These are phyloP conservation scores for Neurospora pannonica DNA, from an alignment of 495 filamentous ascomycete genomes.

Conservation along the genomic window DNA sequence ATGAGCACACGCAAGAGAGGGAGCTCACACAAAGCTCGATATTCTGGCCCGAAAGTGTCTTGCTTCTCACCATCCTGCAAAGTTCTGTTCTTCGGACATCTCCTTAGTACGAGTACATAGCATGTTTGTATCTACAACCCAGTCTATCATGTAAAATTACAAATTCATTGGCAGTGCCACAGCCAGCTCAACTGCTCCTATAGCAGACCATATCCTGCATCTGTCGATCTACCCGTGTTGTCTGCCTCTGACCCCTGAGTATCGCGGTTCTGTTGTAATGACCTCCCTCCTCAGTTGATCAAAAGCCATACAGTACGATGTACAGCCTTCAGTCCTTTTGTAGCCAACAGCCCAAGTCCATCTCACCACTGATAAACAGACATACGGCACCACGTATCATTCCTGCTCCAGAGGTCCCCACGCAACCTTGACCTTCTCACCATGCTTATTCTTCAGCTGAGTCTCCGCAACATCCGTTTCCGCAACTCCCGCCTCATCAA, in stretches of 20 bases:
- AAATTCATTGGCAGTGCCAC: not conserved
- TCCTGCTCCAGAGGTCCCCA: slow-evolving; percentile 19
- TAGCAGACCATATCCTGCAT: not conserved
- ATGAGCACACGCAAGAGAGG: not conserved
- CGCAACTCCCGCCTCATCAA: slow-evolving; percentile 25
- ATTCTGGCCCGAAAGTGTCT: not conserved
- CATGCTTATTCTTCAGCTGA: slow-evolving; percentile 37
- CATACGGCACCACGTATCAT: not conserved
- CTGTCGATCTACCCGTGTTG: not conserved
- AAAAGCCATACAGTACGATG: not conserved
- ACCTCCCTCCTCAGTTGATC: not conserved
- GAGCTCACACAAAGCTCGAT: not conserved
- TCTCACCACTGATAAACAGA: not conserved
- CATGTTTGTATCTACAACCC: not conserved
- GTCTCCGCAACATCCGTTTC: slow-evolving; percentile 1
- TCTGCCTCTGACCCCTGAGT: not conserved
- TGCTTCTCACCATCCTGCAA: not conserved
- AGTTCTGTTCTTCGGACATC: not conserved
- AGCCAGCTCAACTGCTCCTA: not conserved
- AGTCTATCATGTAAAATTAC: not conserved
- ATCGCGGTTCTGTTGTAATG: not conserved
- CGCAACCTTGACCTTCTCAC: slow-evolving; percentile 31
- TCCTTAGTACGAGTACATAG: not conserved
- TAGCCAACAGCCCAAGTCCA: not conserved
- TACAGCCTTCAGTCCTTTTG: not conserved